Evolutionary conservation across 495 filamentous ascomycete species (phyloP).

Genomic region (Aspergillus panamensis): DNA sequence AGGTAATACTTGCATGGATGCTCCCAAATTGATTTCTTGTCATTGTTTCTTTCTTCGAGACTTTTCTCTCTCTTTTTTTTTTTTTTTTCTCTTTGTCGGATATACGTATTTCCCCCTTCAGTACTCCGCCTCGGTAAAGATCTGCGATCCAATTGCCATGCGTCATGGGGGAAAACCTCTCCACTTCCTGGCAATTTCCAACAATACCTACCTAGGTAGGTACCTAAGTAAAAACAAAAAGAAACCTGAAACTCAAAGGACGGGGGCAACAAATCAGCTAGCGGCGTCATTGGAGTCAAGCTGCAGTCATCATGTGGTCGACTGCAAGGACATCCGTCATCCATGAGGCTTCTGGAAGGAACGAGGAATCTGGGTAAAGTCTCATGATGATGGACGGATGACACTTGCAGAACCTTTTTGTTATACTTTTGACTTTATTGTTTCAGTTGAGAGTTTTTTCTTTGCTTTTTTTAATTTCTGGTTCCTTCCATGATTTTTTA

Average conservation of each 20-base stretch:
- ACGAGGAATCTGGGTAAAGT: not conserved
- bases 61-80: not conserved
- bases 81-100: not conserved
- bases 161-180: not conserved
- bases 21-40: not conserved
- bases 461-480: not conserved
- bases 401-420: not conserved
- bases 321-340: not conserved
- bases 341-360: slow-evolving; percentile 1
- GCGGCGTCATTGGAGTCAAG: not conserved
- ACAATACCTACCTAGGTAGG: too few species aligned
- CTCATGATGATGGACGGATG: not conserved
- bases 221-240: not conserved
- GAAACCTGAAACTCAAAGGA: not conserved
- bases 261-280: not conserved
- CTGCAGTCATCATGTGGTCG: slow-evolving; percentile 5
- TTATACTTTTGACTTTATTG: not conserved
- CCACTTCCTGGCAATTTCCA: slow-evolving; percentile 1
- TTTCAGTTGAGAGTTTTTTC: not conserved
- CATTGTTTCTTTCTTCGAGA: not conserved
- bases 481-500: not conserved
- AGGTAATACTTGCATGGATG: not conserved
- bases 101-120: not conserved
- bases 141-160: not conserved
- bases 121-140: not conserved